Conservation (phyloP, 192 early-diverging fungal species). For the Umbelopsis vinacea region DNA sequence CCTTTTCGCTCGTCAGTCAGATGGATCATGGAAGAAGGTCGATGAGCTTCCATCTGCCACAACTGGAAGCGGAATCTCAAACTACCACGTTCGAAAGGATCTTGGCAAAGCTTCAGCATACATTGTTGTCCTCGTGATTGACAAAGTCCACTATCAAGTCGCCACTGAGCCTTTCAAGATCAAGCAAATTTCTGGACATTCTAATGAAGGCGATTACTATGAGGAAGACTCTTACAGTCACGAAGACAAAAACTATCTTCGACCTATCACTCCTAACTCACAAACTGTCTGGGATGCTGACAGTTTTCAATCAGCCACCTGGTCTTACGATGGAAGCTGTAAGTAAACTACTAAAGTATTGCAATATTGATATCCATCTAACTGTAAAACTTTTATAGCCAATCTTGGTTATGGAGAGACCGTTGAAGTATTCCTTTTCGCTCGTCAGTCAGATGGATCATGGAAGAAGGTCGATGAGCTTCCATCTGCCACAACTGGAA, state of each 20-base stretch:
- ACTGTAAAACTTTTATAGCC: background rate
- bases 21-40: background rate
- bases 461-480: slow-evolving; percentile 4
- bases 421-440: background rate
- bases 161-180: background rate
- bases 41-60: slow-evolving; percentile 2
- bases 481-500: slow-evolving; percentile 1
- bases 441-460: background rate
- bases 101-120: background rate
- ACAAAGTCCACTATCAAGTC: background rate
- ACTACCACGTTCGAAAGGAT: slow-evolving; percentile 20
- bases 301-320: slow-evolving; percentile 6
- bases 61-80: slow-evolving; percentile 1
- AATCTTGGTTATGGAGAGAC: background rate
- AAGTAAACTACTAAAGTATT: background rate
- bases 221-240: background rate
- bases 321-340: slow-evolving; percentile 3
- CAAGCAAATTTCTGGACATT: background rate
- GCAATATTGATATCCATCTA: background rate
- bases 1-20: background rate
- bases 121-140: background rate
- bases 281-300: slow-evolving; percentile 3
- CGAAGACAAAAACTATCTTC: background rate
- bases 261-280: background rate
- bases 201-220: background rate